phyloP scores from a whole-genome alignment of 2,329 filamentous ascomycete genomes.

The Penicillium nordicum region DNA sequence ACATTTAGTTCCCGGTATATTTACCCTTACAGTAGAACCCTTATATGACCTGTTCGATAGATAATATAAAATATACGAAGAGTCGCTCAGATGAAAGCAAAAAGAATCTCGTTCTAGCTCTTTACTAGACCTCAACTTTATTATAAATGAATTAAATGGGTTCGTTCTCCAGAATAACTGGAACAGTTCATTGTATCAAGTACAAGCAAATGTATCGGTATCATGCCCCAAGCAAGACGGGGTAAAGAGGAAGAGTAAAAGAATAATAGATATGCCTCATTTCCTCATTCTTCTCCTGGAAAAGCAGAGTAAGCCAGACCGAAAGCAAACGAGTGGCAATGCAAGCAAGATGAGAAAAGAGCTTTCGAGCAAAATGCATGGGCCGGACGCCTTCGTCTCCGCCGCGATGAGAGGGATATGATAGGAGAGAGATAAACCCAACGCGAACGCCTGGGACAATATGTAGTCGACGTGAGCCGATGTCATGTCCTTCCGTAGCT shows the following conservation, averaged over 20 bases:
- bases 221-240: constrained; percentile 17
- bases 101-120: background rate
- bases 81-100: background rate
- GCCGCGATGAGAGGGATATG: constrained; percentile 4
- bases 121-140: background rate
- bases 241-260: constrained; percentile 12
- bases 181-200: constrained; percentile 17
- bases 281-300: constrained; percentile 8
- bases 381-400: constrained; percentile 11
- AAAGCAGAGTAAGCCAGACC: constrained; percentile 3
- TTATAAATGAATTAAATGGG: background rate
- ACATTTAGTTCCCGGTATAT: background rate
- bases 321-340: constrained; percentile 2
- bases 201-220: constrained; percentile 23
- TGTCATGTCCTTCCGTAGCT: constrained; percentile 15
- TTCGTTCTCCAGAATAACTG: background rate
- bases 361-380: constrained; percentile 5
- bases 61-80: background rate
- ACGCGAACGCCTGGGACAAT: constrained; percentile 11
- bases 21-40: too few species aligned
- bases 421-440: constrained; percentile 3
- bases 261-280: constrained; percentile 13
- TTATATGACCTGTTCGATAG: too few species aligned
- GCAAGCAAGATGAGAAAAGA: constrained; percentile 1
- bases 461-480: constrained; percentile 6